These are phyloP conservation scores for Aleurites moluccanus DNA, from an alignment of 441 rosid species.

Conservation along the genomic window DNA sequence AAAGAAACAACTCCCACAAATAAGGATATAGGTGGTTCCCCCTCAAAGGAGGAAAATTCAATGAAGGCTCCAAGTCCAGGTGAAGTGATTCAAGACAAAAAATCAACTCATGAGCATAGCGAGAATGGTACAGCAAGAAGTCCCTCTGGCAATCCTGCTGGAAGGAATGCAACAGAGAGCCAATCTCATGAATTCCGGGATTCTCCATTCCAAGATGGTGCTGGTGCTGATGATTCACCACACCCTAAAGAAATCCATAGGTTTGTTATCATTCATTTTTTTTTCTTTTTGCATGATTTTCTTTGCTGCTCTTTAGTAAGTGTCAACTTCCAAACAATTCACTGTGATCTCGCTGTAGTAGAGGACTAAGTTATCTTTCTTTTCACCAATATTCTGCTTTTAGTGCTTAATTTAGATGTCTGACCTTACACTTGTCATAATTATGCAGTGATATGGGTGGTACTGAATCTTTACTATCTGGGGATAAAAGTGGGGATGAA, in stretches of 20 bases:
- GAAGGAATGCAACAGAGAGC: slow-evolving; percentile 38
- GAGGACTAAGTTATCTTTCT: slow-evolving; percentile 3
- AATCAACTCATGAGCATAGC: slow-evolving; percentile 41
- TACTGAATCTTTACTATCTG: slow-evolving; percentile 53
- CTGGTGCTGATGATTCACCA: slow-evolving; percentile 62
- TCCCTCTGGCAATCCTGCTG: slow-evolving; percentile 46
- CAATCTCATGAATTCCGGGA: slow-evolving; percentile 52
- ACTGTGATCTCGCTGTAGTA: too few relatives aligned
- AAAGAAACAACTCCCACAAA: slow-evolving; percentile 40
- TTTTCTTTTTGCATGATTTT: too few relatives aligned
- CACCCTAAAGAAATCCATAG: slow-evolving; percentile 50
- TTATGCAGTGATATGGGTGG: slow-evolving; percentile 64
- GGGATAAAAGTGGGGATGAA: slow-evolving; percentile 61
- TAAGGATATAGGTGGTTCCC: slow-evolving; percentile 33
- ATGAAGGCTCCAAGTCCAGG: slow-evolving; percentile 43
- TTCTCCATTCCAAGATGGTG: too few relatives aligned
- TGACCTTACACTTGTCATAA: slow-evolving; percentile 20
- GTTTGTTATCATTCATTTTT: too few relatives aligned
- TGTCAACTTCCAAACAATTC: too few relatives aligned
- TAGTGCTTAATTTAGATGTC: slow-evolving; percentile 15
- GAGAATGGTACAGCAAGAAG: slow-evolving; percentile 45
- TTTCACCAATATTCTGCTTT: slow-evolving; percentile 13
- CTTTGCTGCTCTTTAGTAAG: too few relatives aligned
- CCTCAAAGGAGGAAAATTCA: slow-evolving; percentile 41
- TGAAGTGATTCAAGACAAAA: slow-evolving; percentile 55